These are phyloP conservation scores for Ogataea populi-albae DNA, from an alignment of 805 yeast species.

Conservation along the genomic window DNA sequence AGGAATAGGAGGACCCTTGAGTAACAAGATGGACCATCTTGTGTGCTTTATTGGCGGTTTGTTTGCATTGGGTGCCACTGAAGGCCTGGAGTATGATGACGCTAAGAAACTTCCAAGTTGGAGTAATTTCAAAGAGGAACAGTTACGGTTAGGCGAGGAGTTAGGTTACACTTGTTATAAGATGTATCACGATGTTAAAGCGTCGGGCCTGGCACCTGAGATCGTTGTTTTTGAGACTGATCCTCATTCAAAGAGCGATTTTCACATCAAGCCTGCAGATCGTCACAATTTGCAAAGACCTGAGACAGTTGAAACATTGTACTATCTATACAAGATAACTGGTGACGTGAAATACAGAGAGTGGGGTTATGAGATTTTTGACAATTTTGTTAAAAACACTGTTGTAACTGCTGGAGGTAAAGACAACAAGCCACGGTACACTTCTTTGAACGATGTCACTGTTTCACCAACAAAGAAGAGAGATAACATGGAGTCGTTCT, in stretches of 20 bases:
- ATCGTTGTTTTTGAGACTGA: slow-evolving; percentile 78
- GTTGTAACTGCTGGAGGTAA: slow-evolving; percentile 48
- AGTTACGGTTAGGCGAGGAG: slow-evolving; percentile 68
- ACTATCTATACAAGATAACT: slow-evolving; percentile 74
- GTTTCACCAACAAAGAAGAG: slow-evolving; percentile 46
- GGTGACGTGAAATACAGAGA: slow-evolving; percentile 77
- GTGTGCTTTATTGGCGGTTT: slow-evolving; percentile 92
- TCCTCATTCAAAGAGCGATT: slow-evolving; percentile 46
- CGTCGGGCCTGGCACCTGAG: slow-evolving; percentile 84
- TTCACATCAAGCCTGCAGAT: slow-evolving; percentile 66
- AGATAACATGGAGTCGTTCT: slow-evolving; percentile 87
- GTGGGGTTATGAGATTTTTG: slow-evolving; percentile 88
- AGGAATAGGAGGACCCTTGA: slow-evolving; percentile 60
- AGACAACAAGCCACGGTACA: slow-evolving; percentile 44
- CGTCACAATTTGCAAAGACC: slow-evolving; percentile 88
- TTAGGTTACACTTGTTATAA: slow-evolving; percentile 78
- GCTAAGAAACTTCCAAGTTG: slow-evolving; percentile 58
- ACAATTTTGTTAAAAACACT: slow-evolving; percentile 62
- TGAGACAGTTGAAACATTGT: slow-evolving; percentile 88
- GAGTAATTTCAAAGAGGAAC: slow-evolving; percentile 56
- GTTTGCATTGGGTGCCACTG: slow-evolving; percentile 85
- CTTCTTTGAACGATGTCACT: slow-evolving; percentile 68
- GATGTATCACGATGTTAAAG: slow-evolving; percentile 69
- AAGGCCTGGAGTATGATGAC: slow-evolving; percentile 54
- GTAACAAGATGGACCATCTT: slow-evolving; percentile 85